Base-by-base conservation (phyloP, 2,329 filamentous ascomycete genomes). In the Neopestalotiopsis sp. region DNA sequence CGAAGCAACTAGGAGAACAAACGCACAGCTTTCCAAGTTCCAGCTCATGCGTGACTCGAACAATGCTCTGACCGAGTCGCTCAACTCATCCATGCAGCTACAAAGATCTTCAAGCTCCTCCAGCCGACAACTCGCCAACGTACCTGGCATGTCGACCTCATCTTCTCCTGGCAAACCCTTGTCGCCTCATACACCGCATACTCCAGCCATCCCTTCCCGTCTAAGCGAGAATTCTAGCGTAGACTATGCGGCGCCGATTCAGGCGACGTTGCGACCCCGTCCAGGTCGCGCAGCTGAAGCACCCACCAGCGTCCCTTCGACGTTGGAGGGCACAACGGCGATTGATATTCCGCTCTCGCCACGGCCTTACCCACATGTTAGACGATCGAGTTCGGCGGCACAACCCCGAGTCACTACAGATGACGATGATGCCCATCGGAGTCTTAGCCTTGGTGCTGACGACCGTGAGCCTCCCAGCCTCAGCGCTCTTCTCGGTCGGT, bases 141-240 rank as follows among this genome's bases (percentile, higher is more conserved):
- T 90, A 3, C 87, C 88, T 2, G 85, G 92, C 70, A 93, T 94
- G 72, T 98, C 95, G 4, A 91, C 91, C 12, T 95, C 94, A 0
- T 95, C 94, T 0, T 98, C 95, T 10, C 95, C 95, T 1, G 94
- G 92, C 68, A 97, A 97, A 75, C 94, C 94, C 0, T 88, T 97
- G 20, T 97, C 94, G 2, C 94, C 93, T 10, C 94, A 95, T 76
- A 97, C 94, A 0, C 94, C 95, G 1, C 95, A 98, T 76, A 97
- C 94, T 0, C 96, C 96, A 4, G 94, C 95, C 12, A 94, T 98
- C 34, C 95, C 95, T 24, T 98, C 95, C 7, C 89, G 96, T n/a
- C 84, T 99, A 28, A 97, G 94, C 76, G 94, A 96, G 71, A 95
- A 97, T 76, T 96, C 93, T 65, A 94, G 96, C 70, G 90, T 90